A percentile compares a stretch with the other conserved stretches of the same genome.
phyloP scores from a whole-genome alignment of 495 filamentous ascomycete genomes.

The Neurospora sp. region DNA sequence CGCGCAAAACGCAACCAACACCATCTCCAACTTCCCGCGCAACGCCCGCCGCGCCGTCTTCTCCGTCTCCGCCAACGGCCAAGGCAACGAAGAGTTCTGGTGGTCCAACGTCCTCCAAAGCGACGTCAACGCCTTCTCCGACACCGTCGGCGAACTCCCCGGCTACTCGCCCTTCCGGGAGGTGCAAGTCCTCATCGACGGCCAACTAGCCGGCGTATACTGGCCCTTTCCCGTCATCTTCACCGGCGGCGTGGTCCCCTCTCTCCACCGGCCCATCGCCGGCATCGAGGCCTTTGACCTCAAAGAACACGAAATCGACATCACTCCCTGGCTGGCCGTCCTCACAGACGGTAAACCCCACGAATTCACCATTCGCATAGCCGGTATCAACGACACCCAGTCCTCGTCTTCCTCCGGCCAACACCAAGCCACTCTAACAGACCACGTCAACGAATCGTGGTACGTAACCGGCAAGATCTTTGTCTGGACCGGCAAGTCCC shows the following conservation, averaged over 20 bases:
- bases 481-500: conserved; percentile 2
- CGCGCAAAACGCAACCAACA: conserved; percentile 48
- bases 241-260: conserved; percentile 75
- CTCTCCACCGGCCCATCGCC: conserved; percentile 75
- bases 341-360: conserved; percentile 56
- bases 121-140: conserved; percentile 51
- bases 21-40: conserved; percentile 43
- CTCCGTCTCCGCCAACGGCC: conserved; percentile 67
- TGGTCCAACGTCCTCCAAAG: conserved; percentile 69
- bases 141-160: conserved; percentile 46
- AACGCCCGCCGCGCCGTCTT: conserved; percentile 63
- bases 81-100: conserved; percentile 80
- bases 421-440: conserved; percentile 42
- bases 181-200: conserved; percentile 72
- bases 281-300: conserved; percentile 81
- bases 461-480: conserved; percentile 52
- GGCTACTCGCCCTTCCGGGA: conserved; percentile 64
- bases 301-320: conserved; percentile 72
- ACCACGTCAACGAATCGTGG: conserved; percentile 60
- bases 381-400: conserved; percentile 48
- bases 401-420: conserved; percentile 14
- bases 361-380: conserved; percentile 61
- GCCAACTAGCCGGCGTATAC: conserved; percentile 61
- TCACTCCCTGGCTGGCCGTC: conserved; percentile 64
- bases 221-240: conserved; percentile 88